phyloP scores from a whole-genome alignment of 2,329 filamentous ascomycete genomes.

The Magnaporthiopsis rhizophila region DNA sequence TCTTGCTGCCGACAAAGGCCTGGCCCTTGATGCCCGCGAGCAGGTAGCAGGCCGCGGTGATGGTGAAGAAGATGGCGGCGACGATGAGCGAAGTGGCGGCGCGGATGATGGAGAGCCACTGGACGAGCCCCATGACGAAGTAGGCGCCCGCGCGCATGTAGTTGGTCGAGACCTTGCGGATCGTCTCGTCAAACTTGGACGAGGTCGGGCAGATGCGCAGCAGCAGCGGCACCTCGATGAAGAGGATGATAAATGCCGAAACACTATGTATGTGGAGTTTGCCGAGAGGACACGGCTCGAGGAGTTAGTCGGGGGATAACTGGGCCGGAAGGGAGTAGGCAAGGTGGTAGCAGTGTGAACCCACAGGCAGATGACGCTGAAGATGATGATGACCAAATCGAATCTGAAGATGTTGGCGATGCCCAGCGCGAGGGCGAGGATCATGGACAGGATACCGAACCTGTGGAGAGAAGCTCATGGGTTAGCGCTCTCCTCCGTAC shows the following conservation, averaged over 20 bases:
- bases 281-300: not conserved
- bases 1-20: conserved; percentile 89
- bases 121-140: conserved; percentile 66
- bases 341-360: conserved; percentile 17
- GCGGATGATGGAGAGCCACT: conserved; percentile 72
- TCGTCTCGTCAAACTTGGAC: conserved; percentile 74
- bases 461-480: conserved; percentile 28
- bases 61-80: conserved; percentile 69
- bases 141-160: conserved; percentile 94
- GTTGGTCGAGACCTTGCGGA: conserved; percentile 90
- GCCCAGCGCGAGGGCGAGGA: conserved; percentile 61
- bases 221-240: conserved; percentile 86
- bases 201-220: conserved; percentile 97
- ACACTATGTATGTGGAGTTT: conserved; percentile 34
- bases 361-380: conserved; percentile 47
- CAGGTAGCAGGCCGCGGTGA: conserved; percentile 74
- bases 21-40: conserved; percentile 75
- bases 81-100: conserved; percentile 69
- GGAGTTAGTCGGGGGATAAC: not conserved
- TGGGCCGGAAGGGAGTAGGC: not conserved
- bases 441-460: conserved; percentile 63
- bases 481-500: conserved; percentile 12
- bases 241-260: conserved; percentile 67
- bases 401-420: conserved; percentile 60
- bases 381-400: conserved; percentile 38